A percentile compares a stretch with the other conserved stretches of the same genome.
phyloP scores from a whole-genome alignment of 139 green algal genomes.

The Chlamydomonas sphaeroides region DNA sequence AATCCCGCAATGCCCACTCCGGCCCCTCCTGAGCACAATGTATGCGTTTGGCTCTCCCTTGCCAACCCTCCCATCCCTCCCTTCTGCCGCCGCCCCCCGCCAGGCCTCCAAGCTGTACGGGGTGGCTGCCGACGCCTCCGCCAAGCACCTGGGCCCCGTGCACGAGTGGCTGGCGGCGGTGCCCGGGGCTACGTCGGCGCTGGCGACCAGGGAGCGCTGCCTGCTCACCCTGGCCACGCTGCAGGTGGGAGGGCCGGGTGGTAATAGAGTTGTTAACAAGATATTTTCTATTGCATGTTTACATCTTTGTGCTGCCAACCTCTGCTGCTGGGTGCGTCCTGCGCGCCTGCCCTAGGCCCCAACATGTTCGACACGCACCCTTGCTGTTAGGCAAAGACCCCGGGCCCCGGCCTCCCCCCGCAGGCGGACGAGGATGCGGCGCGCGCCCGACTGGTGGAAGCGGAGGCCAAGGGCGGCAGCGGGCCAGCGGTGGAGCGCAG shows the following conservation, averaged over 20 bases:
- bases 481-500: background rate
- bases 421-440: constrained; percentile 4
- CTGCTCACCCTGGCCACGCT: constrained; percentile 33
- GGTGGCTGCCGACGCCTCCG: constrained; percentile 22
- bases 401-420: too few species aligned
- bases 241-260: too few species aligned
- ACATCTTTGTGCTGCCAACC: too few species aligned
- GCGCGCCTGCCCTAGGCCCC: too few species aligned
- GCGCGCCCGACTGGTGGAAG: background rate
- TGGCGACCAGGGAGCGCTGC: constrained; percentile 34
- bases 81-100: background rate
- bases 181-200: background rate
- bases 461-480: background rate
- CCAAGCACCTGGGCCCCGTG: constrained; percentile 24
- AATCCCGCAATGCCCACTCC: too few species aligned
- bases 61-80: background rate
- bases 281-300: too few species aligned
- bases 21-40: too few species aligned
- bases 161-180: constrained; percentile 39
- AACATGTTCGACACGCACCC: too few species aligned
- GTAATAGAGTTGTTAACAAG: too few species aligned
- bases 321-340: too few species aligned
- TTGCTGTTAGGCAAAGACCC: too few species aligned
- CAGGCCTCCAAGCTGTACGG: constrained; percentile 23
- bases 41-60: too few species aligned